A percentile compares a stretch with the other conserved stretches of the same genome.
Conservation (phyloP, 2,329 filamentous ascomycete species). For the Mycogone perniciosa region DNA sequence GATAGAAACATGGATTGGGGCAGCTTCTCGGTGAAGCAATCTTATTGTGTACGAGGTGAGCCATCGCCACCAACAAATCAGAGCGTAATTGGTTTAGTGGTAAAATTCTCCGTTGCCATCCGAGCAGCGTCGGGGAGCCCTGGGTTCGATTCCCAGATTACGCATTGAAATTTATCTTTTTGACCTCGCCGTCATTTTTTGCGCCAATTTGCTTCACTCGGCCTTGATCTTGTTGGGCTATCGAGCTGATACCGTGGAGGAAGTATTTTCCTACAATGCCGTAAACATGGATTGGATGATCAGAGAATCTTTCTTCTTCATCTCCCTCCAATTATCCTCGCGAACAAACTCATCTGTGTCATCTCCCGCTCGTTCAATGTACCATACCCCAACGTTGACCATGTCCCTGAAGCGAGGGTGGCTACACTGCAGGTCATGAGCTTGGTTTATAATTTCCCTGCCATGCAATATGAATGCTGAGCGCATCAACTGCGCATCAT, state of each 20-base stretch:
- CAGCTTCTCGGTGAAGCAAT: too few species aligned
- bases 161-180: slow-evolving; percentile 12
- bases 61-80: neutral
- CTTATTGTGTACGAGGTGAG: neutral
- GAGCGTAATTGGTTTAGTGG: slow-evolving; percentile 20
- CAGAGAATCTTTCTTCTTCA: slow-evolving; percentile 7
- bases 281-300: slow-evolving; percentile 10
- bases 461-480: slow-evolving; percentile 16
- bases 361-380: slow-evolving; percentile 16
- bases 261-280: neutral
- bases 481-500: slow-evolving; percentile 11
- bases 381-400: slow-evolving; percentile 14
- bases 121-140: slow-evolving; percentile 15
- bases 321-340: slow-evolving; percentile 13
- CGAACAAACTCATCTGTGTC: slow-evolving; percentile 9
- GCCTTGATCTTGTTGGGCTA: too few species aligned
- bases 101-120: slow-evolving; percentile 21
- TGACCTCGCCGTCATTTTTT: neutral
- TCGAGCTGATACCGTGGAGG: neutral
- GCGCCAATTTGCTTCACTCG: neutral
- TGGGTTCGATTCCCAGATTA: slow-evolving; percentile 20
- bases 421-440: slow-evolving; percentile 10
- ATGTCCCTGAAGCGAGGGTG: slow-evolving; percentile 9
- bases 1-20: too few species aligned
- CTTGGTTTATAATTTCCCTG: slow-evolving; percentile 16